These are phyloP conservation scores for Mucor mucedo DNA, from an alignment of 371 early-diverging fungal genomes.

Conservation along the genomic window DNA sequence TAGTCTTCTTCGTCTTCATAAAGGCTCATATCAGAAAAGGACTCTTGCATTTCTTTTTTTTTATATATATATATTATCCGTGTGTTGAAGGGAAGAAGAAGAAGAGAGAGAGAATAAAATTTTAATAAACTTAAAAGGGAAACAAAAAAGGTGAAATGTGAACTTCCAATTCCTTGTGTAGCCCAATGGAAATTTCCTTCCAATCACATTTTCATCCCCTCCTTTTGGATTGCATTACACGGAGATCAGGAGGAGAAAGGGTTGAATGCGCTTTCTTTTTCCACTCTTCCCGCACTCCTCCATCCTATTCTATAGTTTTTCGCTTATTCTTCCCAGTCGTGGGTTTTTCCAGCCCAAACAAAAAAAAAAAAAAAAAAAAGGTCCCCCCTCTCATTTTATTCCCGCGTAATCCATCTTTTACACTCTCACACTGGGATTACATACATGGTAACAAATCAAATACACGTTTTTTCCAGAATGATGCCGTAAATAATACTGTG, in stretches of 20 bases:
- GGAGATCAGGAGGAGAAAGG: neutral
- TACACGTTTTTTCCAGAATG: too few species aligned
- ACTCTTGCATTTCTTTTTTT: neutral
- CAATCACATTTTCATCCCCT: neutral
- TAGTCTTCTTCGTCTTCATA: conserved; percentile 12
- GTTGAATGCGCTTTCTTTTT: neutral
- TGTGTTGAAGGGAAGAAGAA: neutral
- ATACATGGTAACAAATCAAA: too few species aligned
- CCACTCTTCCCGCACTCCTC: neutral
- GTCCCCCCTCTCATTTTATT: too few species aligned
- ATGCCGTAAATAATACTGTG: too few species aligned
- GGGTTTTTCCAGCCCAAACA: too few species aligned
- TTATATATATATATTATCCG: neutral
- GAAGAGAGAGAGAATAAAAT: neutral
- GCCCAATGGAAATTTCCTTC: neutral
- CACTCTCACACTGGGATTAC: too few species aligned
- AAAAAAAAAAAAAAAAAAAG: too few species aligned
- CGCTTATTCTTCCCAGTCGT: too few species aligned
- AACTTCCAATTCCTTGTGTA: neutral
- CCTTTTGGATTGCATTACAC: neutral
- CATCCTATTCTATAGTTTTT: too few species aligned
- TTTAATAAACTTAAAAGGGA: neutral
- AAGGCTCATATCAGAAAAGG: neutral
- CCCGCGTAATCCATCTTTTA: too few species aligned
- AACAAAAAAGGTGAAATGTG: conserved; percentile 6